Evolutionary conservation across 169 alveolate genomes (phyloP), one percentile per base, ranked within the genome.

Genomic region (Plasmodium relictum): DNA sequence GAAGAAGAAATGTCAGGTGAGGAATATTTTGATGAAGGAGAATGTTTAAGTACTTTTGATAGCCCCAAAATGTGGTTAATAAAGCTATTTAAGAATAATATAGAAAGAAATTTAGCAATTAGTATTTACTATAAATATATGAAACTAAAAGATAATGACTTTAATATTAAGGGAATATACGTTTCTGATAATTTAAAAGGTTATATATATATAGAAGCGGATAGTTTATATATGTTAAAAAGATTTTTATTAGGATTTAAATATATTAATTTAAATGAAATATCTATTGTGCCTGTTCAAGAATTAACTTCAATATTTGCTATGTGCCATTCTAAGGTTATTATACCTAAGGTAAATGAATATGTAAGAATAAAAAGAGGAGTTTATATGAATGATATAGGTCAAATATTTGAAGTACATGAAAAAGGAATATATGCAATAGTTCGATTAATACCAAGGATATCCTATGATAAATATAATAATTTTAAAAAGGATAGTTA

Each of bases 1-100:
- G 94, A 92, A n/a, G 93, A 87, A 18, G 89, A 76, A 22, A 69
- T 83, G 56, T 83, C 73, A 12, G 85, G 16, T 42, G 93, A 73
- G 8, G 89, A 70, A n/a, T 63, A 91, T 44, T 83, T 37, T 58
- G 70, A 80, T 42, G 83, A 59, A 9, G 71, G 85, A 16, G 88
- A 72, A 14, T 56, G 92, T 5, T 58, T 59, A 54, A 74, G 74
- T 37, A 45, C 89, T 14, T 72, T 92, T 68, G 93, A 89, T 74
- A 97, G 95, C 54, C 97, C 97, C 7, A 95, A 95, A 74, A 89
- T 95, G 66, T 95, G 97, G 97, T 74, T 95, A 58, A 92, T 95
- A 10, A 93, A 94, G 26, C 87, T 95, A 61, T 93, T 88, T 88
- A 93, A 88, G 41, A 91, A 91, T 59, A 93, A 93, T 6, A 68